phyloP scores from a whole-genome alignment of 257 asterid species.

The Scutellaria galericulata region DNA sequence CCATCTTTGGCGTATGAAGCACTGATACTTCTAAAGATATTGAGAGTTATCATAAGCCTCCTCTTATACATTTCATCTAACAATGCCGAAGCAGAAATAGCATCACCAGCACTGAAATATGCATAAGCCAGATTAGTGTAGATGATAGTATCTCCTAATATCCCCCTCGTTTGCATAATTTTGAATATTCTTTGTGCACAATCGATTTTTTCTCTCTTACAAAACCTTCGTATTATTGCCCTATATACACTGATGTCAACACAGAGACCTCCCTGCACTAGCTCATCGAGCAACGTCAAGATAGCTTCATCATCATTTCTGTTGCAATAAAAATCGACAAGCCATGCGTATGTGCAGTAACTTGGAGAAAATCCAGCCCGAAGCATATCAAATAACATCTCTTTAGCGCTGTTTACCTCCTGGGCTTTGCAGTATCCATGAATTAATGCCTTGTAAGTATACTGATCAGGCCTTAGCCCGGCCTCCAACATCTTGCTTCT shows the following conservation, averaged over 20 bases:
- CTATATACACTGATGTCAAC: constrained; percentile 74
- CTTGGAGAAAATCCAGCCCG: constrained; percentile 67
- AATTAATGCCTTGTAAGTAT: constrained; percentile 80
- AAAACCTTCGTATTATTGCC: constrained; percentile 68
- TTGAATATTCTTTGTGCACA: constrained; percentile 63
- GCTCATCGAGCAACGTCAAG: constrained; percentile 61
- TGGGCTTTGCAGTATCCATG: constrained; percentile 73
- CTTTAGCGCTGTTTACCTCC: constrained; percentile 65
- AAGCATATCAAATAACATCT: constrained; percentile 62
- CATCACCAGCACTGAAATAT: constrained; percentile 58
- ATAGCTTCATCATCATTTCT: constrained; percentile 57
- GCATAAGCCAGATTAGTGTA: constrained; percentile 72
- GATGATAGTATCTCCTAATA: constrained; percentile 68
- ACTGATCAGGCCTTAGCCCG: constrained; percentile 73
- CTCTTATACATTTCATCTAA: constrained; percentile 79
- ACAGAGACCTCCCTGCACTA: constrained; percentile 57
- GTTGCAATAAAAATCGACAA: constrained; percentile 66
- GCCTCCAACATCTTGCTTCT: constrained; percentile 73
- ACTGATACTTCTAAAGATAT: constrained; percentile 55
- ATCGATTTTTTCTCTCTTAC: constrained; percentile 67
- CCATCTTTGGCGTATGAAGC: constrained; percentile 56
- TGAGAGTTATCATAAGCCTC: constrained; percentile 70
- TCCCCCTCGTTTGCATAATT: constrained; percentile 64
- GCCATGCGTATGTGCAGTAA: constrained; percentile 64
- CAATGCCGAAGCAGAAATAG: constrained; percentile 47